phyloP scores from a whole-genome alignment of 2,329 filamentous ascomycete species.

The Pseudogymnoascus sp. region DNA sequence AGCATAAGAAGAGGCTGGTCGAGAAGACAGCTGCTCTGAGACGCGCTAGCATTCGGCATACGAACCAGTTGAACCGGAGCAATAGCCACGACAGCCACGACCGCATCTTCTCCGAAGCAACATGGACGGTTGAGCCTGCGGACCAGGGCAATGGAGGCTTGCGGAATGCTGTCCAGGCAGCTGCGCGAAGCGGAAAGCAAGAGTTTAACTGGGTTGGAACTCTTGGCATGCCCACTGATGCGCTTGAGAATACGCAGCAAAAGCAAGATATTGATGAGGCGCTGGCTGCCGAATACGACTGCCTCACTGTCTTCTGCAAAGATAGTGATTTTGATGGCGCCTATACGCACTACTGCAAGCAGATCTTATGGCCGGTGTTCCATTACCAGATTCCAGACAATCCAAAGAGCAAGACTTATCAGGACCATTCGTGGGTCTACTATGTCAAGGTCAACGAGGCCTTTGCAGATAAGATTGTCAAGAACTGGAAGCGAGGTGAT shows the following conservation, averaged over 20 bases:
- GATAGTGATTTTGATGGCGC: conserved; percentile 93
- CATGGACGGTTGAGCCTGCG: conserved; percentile 76
- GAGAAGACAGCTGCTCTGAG: conserved; percentile 52
- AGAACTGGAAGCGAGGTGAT: conserved; percentile 89
- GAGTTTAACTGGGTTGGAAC: conserved; percentile 90
- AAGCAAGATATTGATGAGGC: conserved; percentile 78
- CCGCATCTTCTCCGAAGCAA: conserved; percentile 64
- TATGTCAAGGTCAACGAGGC: conserved; percentile 89
- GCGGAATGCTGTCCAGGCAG: conserved; percentile 77
- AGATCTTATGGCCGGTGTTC: conserved; percentile 94
- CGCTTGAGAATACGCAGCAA: conserved; percentile 63
- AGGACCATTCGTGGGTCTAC: conserved; percentile 93
- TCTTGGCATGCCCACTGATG: conserved; percentile 88
- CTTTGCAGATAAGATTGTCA: conserved; percentile 83
- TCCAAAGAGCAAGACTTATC: conserved; percentile 95
- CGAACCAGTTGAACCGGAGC: conserved; percentile 44
- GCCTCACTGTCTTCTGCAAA: conserved; percentile 74
- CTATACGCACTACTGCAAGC: conserved; percentile 95
- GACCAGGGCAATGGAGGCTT: conserved; percentile 91
- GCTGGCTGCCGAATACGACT: conserved; percentile 73
- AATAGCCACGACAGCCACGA: conserved; percentile 62
- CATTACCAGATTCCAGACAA: conserved; percentile 98
- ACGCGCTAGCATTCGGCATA: conserved; percentile 51
- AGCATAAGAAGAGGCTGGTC: conserved; percentile 48
- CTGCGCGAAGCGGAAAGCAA: conserved; percentile 58